Evolutionary conservation across 2,329 filamentous ascomycete species (phyloP), one percentile per base, ranked within the genome.

Genomic region (Drechslerella dactyloides): DNA sequence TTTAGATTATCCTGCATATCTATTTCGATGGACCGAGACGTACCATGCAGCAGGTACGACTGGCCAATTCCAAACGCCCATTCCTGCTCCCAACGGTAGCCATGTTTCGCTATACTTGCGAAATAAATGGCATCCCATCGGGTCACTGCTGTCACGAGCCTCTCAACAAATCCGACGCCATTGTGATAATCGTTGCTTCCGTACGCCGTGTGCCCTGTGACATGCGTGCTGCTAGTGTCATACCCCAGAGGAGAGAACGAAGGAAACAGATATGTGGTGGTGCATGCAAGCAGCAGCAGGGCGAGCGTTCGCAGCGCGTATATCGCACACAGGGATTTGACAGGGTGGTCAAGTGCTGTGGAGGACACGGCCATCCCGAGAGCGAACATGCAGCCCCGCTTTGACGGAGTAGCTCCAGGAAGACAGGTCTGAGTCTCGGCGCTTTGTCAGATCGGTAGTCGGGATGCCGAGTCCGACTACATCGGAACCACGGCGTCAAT

Each of bases 71-170:
- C 69, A 50, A 68, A 73, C 17, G 90, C 91, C 90, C 90, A 94
- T 79, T 93, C 89, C 80, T 94, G 91, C 80, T 96, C 91, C 78
- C 86, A 89, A 10, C 87, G 62, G 75, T 91, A 87, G 35, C 89
- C 89, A 10, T 85, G 82, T 46, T 82, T 82, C 2, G 89, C 85
- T 50, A 82, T 79, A 74, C 86, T 84, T 68, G 88, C 81, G 77
- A 88, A 93, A 79, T 93, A 94, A 75, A 96, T 82, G 33, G 88
- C 89, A 78, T 96, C 91, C 91, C 91, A 96, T 78, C 90, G 84
- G 5, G 87, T 87, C 66, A 94, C 81, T 48, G 86, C 86, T 35
- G 83, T 80, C 19, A 82, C 79, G 1, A 89, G 75, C 70, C 80
- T 79, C 52, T 56, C 69, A 75, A 52, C 61, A 27, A 52, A 35